Conservation (phyloP, 1,284 basidiomycete genomes). For the Volvariella surrecta region DNA sequence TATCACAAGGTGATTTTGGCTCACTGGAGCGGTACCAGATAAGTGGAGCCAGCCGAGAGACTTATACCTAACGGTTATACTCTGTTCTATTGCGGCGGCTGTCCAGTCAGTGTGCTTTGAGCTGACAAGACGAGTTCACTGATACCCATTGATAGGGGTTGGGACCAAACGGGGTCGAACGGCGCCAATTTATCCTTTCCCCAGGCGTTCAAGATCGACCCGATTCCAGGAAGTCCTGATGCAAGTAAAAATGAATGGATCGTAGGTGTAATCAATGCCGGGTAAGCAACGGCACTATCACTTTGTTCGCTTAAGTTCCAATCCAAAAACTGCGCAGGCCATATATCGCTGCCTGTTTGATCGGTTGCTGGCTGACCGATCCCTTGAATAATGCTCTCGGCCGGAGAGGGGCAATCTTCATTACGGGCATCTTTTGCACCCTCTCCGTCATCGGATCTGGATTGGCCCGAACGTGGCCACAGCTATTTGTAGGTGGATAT, state of each 20-base stretch:
- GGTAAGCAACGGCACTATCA: constrained; percentile 18
- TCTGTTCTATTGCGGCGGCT: constrained; percentile 46
- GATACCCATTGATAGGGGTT: constrained; percentile 19
- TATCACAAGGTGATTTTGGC: not conserved
- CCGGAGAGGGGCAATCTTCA: constrained; percentile 59
- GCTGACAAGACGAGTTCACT: constrained; percentile 27
- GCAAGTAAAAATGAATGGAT: constrained; percentile 30
- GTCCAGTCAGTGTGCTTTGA: constrained; percentile 33
- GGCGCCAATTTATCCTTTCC: constrained; percentile 58
- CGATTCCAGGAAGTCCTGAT: constrained; percentile 15
- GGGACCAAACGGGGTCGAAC: constrained; percentile 54
- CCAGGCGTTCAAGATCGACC: constrained; percentile 34
- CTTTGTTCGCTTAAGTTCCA: not conserved
- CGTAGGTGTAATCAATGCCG: constrained; percentile 32
- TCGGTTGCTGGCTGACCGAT: constrained; percentile 35
- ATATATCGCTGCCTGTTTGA: constrained; percentile 29
- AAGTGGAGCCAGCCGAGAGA: constrained; percentile 41
- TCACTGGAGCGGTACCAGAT: constrained; percentile 19
- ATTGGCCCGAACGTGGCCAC: constrained; percentile 43
- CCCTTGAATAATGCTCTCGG: constrained; percentile 41
- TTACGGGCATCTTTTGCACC: constrained; percentile 45
- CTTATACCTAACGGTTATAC: constrained; percentile 41
- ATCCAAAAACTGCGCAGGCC: constrained; percentile 19
- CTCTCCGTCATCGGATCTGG: constrained; percentile 48
- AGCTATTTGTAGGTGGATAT: constrained; percentile 23